phyloP scores from a whole-genome alignment of 1,284 basidiomycete species.

The Naganishia sp. region DNA sequence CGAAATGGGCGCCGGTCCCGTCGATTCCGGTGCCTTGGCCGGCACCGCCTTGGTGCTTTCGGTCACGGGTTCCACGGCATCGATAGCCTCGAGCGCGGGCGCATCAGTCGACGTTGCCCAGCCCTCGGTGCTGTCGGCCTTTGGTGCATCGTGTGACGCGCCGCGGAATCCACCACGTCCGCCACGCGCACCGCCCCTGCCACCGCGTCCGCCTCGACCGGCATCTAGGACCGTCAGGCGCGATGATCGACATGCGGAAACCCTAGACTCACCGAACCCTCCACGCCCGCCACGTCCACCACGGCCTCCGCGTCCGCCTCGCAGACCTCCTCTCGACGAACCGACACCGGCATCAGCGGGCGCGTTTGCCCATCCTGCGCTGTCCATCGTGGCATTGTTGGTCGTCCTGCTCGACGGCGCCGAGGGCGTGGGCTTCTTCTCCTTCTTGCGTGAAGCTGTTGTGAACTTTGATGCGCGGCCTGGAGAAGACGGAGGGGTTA shows the following conservation, averaged over 20 bases:
- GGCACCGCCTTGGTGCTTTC: slow-evolving; percentile 1
- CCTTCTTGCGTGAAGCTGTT: slow-evolving; percentile 47
- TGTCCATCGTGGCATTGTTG: slow-evolving; percentile 5
- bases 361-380: slow-evolving; percentile 39
- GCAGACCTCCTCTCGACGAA: slow-evolving; percentile 42
- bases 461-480: slow-evolving; percentile 55
- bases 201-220: slow-evolving; percentile 28
- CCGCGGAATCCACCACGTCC: slow-evolving; percentile 42
- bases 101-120: slow-evolving; percentile 33
- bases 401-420: slow-evolving; percentile 12
- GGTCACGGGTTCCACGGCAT: slow-evolving; percentile 14
- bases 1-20: slow-evolving; percentile 22
- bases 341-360: slow-evolving; percentile 39
- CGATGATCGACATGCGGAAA: too few relatives aligned
- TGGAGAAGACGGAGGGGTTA: slow-evolving; percentile 30
- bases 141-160: slow-evolving; percentile 35
- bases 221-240: too few relatives aligned
- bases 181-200: slow-evolving; percentile 30
- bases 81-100: slow-evolving; percentile 11
- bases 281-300: slow-evolving; percentile 32
- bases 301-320: slow-evolving; percentile 47
- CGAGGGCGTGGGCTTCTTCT: slow-evolving; percentile 40
- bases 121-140: slow-evolving; percentile 31
- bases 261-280: not conserved
- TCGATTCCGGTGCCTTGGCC: slow-evolving; percentile 24